A percentile compares a stretch with the other conserved stretches of the same genome.
phyloP scores from a whole-genome alignment of 2,329 filamentous ascomycete species.

The Aspergillus cejpii region DNA sequence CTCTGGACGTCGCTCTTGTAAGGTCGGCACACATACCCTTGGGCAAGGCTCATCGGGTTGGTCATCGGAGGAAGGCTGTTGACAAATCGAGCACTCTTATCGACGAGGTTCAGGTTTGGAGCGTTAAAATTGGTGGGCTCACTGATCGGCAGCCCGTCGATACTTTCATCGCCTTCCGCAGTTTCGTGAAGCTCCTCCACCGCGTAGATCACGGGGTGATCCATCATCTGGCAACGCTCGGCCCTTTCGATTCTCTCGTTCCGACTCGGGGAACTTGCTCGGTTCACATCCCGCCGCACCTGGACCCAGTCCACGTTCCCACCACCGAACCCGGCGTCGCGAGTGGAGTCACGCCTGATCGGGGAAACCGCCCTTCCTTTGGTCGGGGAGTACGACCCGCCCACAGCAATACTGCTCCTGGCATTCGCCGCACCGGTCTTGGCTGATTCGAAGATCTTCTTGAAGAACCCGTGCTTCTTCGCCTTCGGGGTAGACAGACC shows the following conservation, averaged over 20 bases:
- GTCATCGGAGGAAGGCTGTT: constrained; percentile 74
- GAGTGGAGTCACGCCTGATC: constrained; percentile 47
- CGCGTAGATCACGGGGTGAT: constrained; percentile 78
- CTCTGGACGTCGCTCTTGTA: constrained; percentile 92
- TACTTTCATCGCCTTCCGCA: constrained; percentile 82
- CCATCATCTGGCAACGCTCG: constrained; percentile 91
- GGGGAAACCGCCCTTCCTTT: constrained; percentile 46
- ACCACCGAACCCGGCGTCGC: constrained; percentile 62
- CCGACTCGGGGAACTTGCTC: constrained; percentile 84
- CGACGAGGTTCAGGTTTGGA: constrained; percentile 77
- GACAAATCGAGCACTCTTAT: constrained; percentile 92
- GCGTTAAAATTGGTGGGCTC: constrained; percentile 74
- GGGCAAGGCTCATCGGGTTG: constrained; percentile 74
- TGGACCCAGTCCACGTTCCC: constrained; percentile 82
- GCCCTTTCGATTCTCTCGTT: constrained; percentile 78
- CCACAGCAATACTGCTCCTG: constrained; percentile 71
- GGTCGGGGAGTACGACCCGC: constrained; percentile 41
- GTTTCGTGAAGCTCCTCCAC: constrained; percentile 81
- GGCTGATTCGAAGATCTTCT: constrained; percentile 87
- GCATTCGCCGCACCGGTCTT: constrained; percentile 90
- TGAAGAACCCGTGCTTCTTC: constrained; percentile 86
- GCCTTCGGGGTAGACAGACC: constrained; percentile 68
- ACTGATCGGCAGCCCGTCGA: constrained; percentile 73
- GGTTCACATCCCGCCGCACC: constrained; percentile 88
- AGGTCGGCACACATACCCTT: constrained; percentile 86